Evolutionary conservation across 129 eudicot species (phyloP).

Genomic region (Apium graveolens): DNA sequence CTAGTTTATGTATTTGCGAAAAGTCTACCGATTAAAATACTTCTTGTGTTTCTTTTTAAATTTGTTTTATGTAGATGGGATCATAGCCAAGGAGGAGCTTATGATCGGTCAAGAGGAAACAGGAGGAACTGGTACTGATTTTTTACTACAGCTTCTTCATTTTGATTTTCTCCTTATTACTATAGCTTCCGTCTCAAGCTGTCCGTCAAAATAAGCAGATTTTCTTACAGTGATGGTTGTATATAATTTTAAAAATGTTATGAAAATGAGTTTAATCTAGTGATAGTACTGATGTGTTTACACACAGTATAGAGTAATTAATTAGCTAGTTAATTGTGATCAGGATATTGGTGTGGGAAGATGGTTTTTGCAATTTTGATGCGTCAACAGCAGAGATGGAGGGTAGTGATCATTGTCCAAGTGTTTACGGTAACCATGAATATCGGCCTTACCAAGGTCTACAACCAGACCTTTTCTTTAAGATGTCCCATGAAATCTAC

Average conservation of each 20-base stretch:
- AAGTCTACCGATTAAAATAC: not conserved
- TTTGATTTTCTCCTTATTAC: not conserved
- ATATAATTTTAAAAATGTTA: too few relatives aligned
- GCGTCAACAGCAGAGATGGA: slow-evolving; percentile 66
- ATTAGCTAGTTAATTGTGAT: not conserved
- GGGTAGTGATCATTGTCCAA: slow-evolving; percentile 32
- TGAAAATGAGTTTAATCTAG: not conserved
- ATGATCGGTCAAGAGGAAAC: slow-evolving; percentile 97
- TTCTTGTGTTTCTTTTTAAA: not conserved
- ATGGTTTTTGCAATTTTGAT: slow-evolving; percentile 96
- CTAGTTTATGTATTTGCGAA: not conserved
- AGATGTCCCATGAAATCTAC: slow-evolving; percentile 99
- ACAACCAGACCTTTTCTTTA: slow-evolving; percentile 96
- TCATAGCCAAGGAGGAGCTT: slow-evolving; percentile 90
- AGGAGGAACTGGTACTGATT: slow-evolving; percentile 96
- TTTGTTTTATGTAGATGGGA: slow-evolving; percentile 58
- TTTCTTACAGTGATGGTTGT: too few relatives aligned
- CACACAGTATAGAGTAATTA: too few relatives aligned
- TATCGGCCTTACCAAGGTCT: slow-evolving; percentile 61
- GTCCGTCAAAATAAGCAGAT: too few relatives aligned
- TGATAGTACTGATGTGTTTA: too few relatives aligned
- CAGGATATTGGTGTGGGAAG: slow-evolving; percentile 99
- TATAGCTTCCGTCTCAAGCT: too few relatives aligned
- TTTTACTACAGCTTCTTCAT: not conserved
- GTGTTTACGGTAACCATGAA: slow-evolving; percentile 36